Evolutionary conservation across 2,329 filamentous ascomycete species (phyloP).

Genomic region (Tricladium varicosporioides): DNA sequence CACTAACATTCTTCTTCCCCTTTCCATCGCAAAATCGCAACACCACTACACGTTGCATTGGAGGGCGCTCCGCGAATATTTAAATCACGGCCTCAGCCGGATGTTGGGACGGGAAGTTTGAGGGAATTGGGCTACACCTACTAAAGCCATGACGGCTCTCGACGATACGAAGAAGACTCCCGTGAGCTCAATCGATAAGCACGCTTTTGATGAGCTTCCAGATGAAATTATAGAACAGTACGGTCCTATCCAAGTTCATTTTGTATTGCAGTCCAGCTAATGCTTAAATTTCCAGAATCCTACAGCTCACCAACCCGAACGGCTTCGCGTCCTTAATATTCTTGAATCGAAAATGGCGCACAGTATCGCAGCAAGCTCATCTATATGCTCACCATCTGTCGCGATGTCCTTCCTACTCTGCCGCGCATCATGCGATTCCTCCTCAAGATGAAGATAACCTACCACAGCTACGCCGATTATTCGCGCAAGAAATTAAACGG

Average conservation of each 20-base stretch:
- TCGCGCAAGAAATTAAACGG: conserved; percentile 69
- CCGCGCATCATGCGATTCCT: conserved; percentile 41
- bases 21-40: background rate
- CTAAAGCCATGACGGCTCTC: background rate
- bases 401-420: conserved; percentile 57
- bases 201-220: conserved; percentile 53
- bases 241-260: conserved; percentile 30
- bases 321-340: conserved; percentile 65
- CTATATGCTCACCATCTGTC: conserved; percentile 63
- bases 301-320: conserved; percentile 57
- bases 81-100: background rate
- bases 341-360: conserved; percentile 64
- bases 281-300: conserved; percentile 48
- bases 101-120: background rate
- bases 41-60: background rate
- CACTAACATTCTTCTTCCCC: background rate
- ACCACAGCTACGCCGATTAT: conserved; percentile 59
- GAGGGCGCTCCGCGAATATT: background rate
- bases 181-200: conserved; percentile 11
- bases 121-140: background rate
- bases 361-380: conserved; percentile 59
- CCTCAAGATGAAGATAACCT: conserved; percentile 49
- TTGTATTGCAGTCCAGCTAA: conserved; percentile 15
- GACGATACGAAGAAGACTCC: background rate
- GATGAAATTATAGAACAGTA: conserved; percentile 71